Percentiles rank a stretch among this genome's conserved stretches.
These are phyloP conservation scores for Salmacisia buchloeana DNA, from an alignment of 1,284 basidiomycete genomes.

Conservation along the genomic window DNA sequence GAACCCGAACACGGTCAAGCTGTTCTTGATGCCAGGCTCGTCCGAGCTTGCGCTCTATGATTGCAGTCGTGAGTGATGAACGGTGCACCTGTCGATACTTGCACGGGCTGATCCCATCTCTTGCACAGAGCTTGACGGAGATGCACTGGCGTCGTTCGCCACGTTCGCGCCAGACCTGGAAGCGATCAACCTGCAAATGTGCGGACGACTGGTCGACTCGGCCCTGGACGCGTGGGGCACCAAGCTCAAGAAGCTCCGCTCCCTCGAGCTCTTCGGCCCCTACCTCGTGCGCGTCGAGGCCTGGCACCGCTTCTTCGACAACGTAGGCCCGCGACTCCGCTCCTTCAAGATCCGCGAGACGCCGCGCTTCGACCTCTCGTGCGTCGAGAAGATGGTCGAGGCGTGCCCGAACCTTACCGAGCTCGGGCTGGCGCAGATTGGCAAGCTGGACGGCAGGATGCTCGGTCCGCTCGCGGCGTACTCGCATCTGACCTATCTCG, in stretches of 20 bases:
- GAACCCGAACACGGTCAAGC: conserved; percentile 65
- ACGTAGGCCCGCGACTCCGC: conserved; percentile 60
- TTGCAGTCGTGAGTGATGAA: conserved; percentile 67
- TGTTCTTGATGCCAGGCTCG: conserved; percentile 76
- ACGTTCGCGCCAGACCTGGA: conserved; percentile 37
- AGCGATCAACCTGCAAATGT: conserved; percentile 68
- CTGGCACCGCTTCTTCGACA: conserved; percentile 72
- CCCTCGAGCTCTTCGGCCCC: conserved; percentile 77
- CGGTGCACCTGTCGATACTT: neutral
- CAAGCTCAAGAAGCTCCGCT: conserved; percentile 63
- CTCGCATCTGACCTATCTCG: conserved; percentile 57
- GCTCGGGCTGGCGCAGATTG: conserved; percentile 74
- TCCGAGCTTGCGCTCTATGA: conserved; percentile 74
- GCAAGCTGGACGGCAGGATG: conserved; percentile 53
- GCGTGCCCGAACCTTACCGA: conserved; percentile 63
- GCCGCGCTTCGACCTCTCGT: conserved; percentile 76
- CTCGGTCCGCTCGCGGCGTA: conserved; percentile 50
- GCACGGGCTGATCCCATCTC: conserved; percentile 55
- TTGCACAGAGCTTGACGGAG: conserved; percentile 24
- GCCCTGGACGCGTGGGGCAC: conserved; percentile 64
- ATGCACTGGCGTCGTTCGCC: conserved; percentile 33
- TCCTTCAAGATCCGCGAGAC: conserved; percentile 70
- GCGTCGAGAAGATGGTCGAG: conserved; percentile 62
- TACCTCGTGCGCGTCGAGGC: conserved; percentile 72
- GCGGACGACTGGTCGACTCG: conserved; percentile 72